Conservation (phyloP, 371 early-diverging fungal genomes). For the Circinella minor region DNA sequence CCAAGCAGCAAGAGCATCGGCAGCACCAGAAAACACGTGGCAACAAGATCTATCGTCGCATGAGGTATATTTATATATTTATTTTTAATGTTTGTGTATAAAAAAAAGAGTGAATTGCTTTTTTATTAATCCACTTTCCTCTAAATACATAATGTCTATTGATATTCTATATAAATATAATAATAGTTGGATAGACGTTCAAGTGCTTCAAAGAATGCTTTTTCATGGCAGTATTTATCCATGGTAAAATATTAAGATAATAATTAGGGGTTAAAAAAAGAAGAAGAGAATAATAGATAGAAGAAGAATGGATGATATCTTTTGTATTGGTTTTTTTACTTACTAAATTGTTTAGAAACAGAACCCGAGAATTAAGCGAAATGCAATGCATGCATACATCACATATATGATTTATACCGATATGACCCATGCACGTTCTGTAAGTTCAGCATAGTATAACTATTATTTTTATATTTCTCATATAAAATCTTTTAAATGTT, state of each 20-base stretch:
- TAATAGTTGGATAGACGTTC: constrained; percentile 2
- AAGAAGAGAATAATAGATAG: background rate
- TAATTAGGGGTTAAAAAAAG: background rate
- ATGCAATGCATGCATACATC: constrained; percentile 65
- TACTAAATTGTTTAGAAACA: constrained; percentile 37
- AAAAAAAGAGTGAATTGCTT: no score
- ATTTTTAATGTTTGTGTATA: no score
- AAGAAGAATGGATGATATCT: background rate
- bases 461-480: no score
- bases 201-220: constrained; percentile 14
- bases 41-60: constrained; percentile 8
- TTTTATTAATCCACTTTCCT: no score
- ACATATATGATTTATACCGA: constrained; percentile 65
- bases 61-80: constrained; percentile 2
- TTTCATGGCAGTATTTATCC: constrained; percentile 31
- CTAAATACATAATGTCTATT: no score
- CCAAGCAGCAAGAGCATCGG: no score
- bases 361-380: constrained; percentile 58
- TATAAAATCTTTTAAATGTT: no score
- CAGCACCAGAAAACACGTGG: constrained; percentile 11
- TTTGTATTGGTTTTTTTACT: background rate
- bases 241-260: constrained; percentile 20
- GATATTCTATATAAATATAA: background rate
- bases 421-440: constrained; percentile 26
- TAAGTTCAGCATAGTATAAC: constrained; percentile 7